These are phyloP conservation scores for Solanum arcanum DNA, from an alignment of 257 asterid genomes.

Conservation along the genomic window DNA sequence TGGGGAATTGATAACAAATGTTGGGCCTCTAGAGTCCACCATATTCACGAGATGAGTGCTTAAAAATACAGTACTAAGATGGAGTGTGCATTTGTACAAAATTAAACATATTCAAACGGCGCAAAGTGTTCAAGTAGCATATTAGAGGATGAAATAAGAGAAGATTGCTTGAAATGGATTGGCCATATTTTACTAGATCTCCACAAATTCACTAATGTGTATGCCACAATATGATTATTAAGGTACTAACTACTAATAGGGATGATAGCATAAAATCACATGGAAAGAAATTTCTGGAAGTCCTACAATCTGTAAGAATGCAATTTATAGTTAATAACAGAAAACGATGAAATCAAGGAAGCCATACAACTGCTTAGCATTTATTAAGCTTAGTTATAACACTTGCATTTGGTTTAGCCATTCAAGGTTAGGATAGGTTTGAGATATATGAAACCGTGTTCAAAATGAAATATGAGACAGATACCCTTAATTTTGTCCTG, in stretches of 20 bases:
- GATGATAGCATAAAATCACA: neutral
- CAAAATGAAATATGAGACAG: neutral
- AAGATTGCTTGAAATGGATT: neutral
- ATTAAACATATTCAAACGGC: neutral
- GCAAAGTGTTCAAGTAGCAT: neutral
- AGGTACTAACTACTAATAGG: neutral
- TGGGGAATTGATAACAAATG: neutral
- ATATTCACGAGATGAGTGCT: neutral
- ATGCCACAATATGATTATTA: neutral
- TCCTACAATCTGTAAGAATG: neutral
- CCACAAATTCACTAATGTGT: neutral
- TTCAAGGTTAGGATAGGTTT: neutral
- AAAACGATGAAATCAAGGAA: neutral
- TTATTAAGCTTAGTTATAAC: neutral
- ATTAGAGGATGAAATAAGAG: neutral
- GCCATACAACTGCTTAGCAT: neutral
- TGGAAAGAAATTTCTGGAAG: neutral
- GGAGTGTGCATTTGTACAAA: neutral
- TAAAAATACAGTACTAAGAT: neutral
- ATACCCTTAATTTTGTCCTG: neutral
- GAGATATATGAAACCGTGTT: neutral
- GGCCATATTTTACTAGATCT: neutral
- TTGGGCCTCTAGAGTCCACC: neutral
- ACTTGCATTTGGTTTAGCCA: neutral
- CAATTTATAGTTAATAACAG: neutral